Evolutionary conservation across 164 flowering plant genomes (phyloP).

Genomic region (Umbilicus rupestris): DNA sequence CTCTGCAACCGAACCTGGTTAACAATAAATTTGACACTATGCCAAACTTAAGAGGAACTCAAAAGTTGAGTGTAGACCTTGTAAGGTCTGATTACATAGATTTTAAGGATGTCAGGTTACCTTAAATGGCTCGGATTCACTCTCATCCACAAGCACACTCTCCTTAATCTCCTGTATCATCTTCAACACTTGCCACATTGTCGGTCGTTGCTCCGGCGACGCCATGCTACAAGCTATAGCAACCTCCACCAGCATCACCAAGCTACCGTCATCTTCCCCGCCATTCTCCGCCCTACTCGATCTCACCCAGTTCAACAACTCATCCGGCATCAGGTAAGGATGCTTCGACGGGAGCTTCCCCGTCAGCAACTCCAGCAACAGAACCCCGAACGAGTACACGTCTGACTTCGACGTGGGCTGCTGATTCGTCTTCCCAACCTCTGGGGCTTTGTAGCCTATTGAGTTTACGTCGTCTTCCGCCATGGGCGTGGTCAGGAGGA

Average conservation of each 20-base stretch:
- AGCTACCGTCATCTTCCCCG: constrained; percentile 40
- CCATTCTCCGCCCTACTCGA: constrained; percentile 44
- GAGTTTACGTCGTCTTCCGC: constrained; percentile 22
- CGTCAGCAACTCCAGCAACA: constrained; percentile 70
- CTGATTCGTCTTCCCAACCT: constrained; percentile 28
- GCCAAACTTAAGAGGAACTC: too few relatives aligned
- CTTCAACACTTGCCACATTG: constrained; percentile 90
- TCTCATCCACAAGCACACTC: constrained; percentile 38
- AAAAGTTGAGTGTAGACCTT: too few relatives aligned
- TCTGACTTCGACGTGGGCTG: constrained; percentile 55
- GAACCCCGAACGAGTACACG: constrained; percentile 67
- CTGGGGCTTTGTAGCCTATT: constrained; percentile 57
- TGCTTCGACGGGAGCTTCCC: constrained; percentile 64
- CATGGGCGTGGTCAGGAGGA: constrained; percentile 21
- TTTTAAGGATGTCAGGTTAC: neutral
- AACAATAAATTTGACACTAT: too few relatives aligned
- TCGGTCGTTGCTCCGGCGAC: constrained; percentile 77
- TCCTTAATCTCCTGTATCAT: constrained; percentile 92
- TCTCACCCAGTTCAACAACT: constrained; percentile 56
- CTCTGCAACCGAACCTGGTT: too few relatives aligned
- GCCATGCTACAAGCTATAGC: constrained; percentile 44
- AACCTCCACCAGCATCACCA: constrained; percentile 67
- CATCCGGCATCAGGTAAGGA: constrained; percentile 30
- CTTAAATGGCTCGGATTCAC: constrained; percentile 17
- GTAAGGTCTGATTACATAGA: neutral